These are phyloP conservation scores for Hanseniaspora thailandica DNA, from an alignment of 805 yeast genomes.

Conservation along the genomic window DNA sequence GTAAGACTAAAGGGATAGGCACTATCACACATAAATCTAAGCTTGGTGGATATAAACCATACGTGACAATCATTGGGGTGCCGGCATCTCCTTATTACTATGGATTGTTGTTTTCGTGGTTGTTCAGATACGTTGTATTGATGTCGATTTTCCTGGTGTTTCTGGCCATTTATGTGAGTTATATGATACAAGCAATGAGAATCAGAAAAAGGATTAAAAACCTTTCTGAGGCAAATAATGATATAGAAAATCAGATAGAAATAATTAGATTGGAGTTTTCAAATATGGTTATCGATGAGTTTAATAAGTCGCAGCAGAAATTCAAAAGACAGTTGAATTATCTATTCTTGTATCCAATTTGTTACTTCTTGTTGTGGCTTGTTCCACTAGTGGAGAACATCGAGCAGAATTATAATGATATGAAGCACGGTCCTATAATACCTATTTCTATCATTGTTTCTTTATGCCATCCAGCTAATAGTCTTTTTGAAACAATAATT, in stretches of 20 bases:
- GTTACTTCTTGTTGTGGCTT: slow-evolving; percentile 70
- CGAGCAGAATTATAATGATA: slow-evolving; percentile 41
- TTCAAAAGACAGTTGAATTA: slow-evolving; percentile 68
- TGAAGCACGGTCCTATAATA: slow-evolving; percentile 39
- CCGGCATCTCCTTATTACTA: slow-evolving; percentile 67
- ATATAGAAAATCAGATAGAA: slow-evolving; percentile 16
- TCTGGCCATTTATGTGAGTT: slow-evolving; percentile 59
- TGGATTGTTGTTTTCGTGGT: slow-evolving; percentile 65
- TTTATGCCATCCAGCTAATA: slow-evolving; percentile 68
- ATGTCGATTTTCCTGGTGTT: slow-evolving; percentile 53
- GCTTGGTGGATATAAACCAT: slow-evolving; percentile 45
- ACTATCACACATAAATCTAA: slow-evolving; percentile 19
- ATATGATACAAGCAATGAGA: slow-evolving; percentile 21
- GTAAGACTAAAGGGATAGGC: not conserved
- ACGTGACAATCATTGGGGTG: slow-evolving; percentile 67
- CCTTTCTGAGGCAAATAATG: not conserved
- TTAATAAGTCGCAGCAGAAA: slow-evolving; percentile 51
- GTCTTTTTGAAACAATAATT: slow-evolving; percentile 66
- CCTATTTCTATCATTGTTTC: slow-evolving; percentile 63
- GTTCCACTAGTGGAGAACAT: slow-evolving; percentile 63
- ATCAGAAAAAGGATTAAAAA: slow-evolving; percentile 37
- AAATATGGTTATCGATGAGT: slow-evolving; percentile 43
- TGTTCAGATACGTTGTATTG: slow-evolving; percentile 60
- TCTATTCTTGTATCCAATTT: slow-evolving; percentile 72
- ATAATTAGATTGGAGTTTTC: slow-evolving; percentile 35